Percentiles rank a stretch among this genome's conserved stretches.
Evolutionary conservation across 345 rosid genomes (phyloP).

Genomic region (Citrus reticulata): DNA sequence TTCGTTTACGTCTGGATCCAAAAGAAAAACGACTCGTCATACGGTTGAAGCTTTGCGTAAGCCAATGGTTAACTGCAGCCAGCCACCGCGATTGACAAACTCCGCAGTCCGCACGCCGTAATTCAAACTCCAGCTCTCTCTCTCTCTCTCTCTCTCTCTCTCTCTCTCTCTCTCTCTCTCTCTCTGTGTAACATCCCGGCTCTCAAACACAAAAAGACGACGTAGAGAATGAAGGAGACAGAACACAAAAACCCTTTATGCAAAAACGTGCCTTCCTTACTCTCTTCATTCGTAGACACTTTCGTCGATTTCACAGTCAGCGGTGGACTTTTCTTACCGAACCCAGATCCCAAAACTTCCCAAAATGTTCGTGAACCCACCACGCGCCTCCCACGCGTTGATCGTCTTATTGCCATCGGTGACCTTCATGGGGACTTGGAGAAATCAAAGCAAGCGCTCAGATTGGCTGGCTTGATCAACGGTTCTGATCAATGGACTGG

Average conservation of each 20-base stretch:
- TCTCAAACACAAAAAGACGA: not conserved
- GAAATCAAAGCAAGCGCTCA: slow-evolving; percentile 62
- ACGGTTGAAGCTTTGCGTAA: not conserved
- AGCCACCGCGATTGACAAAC: not conserved
- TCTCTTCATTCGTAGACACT: slow-evolving; percentile 75
- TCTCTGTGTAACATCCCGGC: not conserved
- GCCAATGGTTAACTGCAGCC: not conserved
- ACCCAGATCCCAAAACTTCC: slow-evolving; percentile 12
- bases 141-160: no score
- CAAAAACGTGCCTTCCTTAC: slow-evolving; percentile 40
- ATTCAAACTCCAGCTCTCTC: not conserved
- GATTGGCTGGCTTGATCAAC: slow-evolving; percentile 73
- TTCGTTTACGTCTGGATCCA: not conserved
- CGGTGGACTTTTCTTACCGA: slow-evolving; percentile 62
- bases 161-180: no score
- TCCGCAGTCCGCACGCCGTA: not conserved
- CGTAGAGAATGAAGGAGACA: slow-evolving; percentile 24
- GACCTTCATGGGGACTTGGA: slow-evolving; percentile 87
- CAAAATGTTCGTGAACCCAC: not conserved
- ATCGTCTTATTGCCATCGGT: slow-evolving; percentile 77
- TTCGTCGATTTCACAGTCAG: slow-evolving; percentile 74
- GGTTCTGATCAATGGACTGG: slow-evolving; percentile 61
- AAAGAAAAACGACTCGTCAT: not conserved
- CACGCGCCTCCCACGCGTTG: slow-evolving; percentile 41
- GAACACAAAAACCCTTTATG: slow-evolving; percentile 31